A percentile compares a stretch with the other conserved stretches of the same genome.
phyloP scores from a whole-genome alignment of 129 eudicot species.

The Artemisia tridentata region DNA sequence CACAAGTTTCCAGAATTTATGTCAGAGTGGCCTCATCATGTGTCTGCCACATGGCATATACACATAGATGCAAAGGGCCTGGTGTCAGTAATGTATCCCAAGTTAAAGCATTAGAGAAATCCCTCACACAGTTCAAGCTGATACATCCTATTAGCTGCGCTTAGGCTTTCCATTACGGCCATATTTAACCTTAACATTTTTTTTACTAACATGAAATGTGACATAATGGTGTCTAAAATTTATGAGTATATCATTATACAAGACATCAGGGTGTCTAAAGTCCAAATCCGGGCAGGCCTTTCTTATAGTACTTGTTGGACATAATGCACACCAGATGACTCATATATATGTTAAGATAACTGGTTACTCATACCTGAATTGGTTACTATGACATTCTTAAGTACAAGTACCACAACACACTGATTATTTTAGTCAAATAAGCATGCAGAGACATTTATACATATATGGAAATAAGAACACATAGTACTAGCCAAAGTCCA shows the following conservation, averaged over 20 bases:
- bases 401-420: constrained; percentile 4
- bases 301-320: neutral
- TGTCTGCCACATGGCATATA: no score
- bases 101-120: neutral
- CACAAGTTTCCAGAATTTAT: neutral
- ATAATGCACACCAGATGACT: constrained; percentile 6
- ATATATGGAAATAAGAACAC: neutral
- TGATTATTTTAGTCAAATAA: neutral
- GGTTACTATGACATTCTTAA: neutral
- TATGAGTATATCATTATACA: neutral
- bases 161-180: no score
- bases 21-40: no score
- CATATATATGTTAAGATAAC: neutral
- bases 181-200: no score
- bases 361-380: neutral
- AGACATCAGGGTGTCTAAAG: no score
- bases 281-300: no score
- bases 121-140: neutral
- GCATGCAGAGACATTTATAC: neutral
- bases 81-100: neutral
- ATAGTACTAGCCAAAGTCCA: constrained; percentile 3
- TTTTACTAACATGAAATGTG: no score
- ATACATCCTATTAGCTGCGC: no score
- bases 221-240: neutral
- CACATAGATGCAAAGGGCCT: neutral